These are phyloP conservation scores for Huntiella omanensis DNA, from an alignment of 2,329 filamentous ascomycete species.

Conservation along the genomic window DNA sequence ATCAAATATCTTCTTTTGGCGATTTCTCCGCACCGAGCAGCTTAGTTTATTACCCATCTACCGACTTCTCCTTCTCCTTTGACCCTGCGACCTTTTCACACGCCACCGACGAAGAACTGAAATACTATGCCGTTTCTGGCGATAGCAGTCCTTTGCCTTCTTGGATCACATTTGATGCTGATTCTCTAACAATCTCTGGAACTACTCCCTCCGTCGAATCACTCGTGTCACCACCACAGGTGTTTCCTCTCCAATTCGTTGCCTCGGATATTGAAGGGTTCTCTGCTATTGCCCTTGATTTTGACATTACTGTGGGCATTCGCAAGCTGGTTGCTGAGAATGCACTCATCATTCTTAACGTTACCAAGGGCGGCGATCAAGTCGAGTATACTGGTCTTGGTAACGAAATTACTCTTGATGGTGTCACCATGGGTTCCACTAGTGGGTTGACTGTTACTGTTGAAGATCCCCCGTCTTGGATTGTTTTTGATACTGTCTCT, in stretches of 20 bases:
- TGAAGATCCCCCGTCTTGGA: conserved; percentile 44
- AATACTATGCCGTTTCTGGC: conserved; percentile 59
- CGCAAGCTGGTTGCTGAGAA: conserved; percentile 49
- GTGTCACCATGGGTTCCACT: conserved; percentile 25
- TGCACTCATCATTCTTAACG: conserved; percentile 35
- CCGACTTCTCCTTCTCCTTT: conserved; percentile 34
- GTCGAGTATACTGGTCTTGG: conserved; percentile 34
- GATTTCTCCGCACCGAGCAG: conserved; percentile 40
- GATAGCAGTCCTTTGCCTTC: conserved; percentile 71
- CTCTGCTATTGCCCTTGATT: conserved; percentile 42
- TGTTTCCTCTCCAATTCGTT: conserved; percentile 52
- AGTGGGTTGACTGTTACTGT: conserved; percentile 32
- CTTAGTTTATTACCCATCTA: conserved; percentile 35
- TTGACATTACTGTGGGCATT: conserved; percentile 52
- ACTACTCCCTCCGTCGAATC: conserved; percentile 46
- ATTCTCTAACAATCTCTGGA: conserved; percentile 48
- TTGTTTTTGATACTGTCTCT: conserved; percentile 42
- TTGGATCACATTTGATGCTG: conserved; percentile 60
- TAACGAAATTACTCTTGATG: conserved; percentile 38
- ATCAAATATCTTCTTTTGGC: conserved; percentile 39
- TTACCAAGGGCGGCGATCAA: conserved; percentile 27
- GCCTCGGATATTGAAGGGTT: conserved; percentile 70
- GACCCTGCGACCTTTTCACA: conserved; percentile 43
- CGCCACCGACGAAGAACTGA: conserved; percentile 26
- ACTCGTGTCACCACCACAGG: conserved; percentile 48